Base-by-base conservation (phyloP, 1,139 yeast genomes). In the Eremothecium sinecaudum region DNA sequence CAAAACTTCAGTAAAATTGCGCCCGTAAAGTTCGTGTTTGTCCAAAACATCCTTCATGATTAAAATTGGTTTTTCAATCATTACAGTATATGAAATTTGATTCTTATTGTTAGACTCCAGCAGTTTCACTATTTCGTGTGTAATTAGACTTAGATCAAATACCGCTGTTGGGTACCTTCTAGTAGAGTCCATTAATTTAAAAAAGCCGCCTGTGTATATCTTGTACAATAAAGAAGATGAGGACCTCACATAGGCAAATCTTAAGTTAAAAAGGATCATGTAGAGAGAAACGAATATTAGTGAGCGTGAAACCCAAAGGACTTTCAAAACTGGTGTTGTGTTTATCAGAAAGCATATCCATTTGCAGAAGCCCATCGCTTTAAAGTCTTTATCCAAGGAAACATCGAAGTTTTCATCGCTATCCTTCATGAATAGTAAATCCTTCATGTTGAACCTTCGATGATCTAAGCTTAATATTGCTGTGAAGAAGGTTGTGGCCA, bases 401-500 rank as follows among this genome's bases (percentile, higher is more conserved):
- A 37, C 18, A 11, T 38, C 31, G n/a, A 34, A 24, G 2, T 31
- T 31, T 13, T 37, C 35, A 15, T 37, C 41, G 12, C 38, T 50
- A 38, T 53, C 54, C 23, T 72, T 47, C 22, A 75, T 53, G 13
- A 36, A 33, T 10, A 36, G 31, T n/a, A 29, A 21, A 40, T 76
- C 83, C 8, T 71, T 70, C 14, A 79, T 62, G 46, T 79, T 86
- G 25, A 69, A 56, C 36, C 84, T 65, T 29, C 75, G 69, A 31
- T 78, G 60, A 57, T 83, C 94, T 29, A 82, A 69, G 18, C 78
- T 67, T 12, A 81, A 58, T 0, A 79, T 71, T 0, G 86, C 76
- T 1, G 75, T 62, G 40, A 80, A 70, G 51, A 66, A 80, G 0
- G 87, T 71, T 33, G 73, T 49, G 44, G 78, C 84, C 31, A 82